Evolutionary conservation across 2,329 filamentous ascomycete genomes (phyloP).

Genomic region (Claviceps pazoutovae): DNA sequence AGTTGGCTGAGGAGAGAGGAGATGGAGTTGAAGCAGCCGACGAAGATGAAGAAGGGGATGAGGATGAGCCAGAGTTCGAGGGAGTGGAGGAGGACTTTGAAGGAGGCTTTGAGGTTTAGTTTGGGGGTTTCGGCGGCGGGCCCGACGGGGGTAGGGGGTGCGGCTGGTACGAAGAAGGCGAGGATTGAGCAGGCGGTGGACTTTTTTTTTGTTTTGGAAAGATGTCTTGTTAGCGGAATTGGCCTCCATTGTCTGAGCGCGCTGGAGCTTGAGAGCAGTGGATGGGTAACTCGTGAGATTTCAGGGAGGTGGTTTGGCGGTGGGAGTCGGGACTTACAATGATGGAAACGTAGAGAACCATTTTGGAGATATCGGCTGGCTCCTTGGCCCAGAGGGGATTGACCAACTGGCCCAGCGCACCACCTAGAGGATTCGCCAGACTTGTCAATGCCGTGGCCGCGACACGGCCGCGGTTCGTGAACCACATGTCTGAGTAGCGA

Average conservation of each 20-base stretch:
- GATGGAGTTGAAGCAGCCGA: constrained; percentile 86
- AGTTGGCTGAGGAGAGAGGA: constrained; percentile 86
- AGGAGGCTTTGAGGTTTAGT: constrained; percentile 34
- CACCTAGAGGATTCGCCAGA: constrained; percentile 80
- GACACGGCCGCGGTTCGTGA: constrained; percentile 69
- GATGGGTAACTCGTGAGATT: background rate
- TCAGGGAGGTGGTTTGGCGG: background rate
- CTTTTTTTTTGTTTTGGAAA: constrained; percentile 8
- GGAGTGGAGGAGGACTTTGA: constrained; percentile 38
- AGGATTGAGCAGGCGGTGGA: constrained; percentile 46
- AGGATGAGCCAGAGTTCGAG: constrained; percentile 69
- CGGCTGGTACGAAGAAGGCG: constrained; percentile 65
- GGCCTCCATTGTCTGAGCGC: background rate
- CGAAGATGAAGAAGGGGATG: constrained; percentile 69
- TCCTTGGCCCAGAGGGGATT: constrained; percentile 60
- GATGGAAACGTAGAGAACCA: constrained; percentile 74
- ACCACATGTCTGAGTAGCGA: constrained; percentile 89
- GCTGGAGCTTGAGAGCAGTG: background rate
- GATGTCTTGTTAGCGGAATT: background rate
- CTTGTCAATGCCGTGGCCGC: constrained; percentile 76
- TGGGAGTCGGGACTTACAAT: constrained; percentile 42
- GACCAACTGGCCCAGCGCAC: constrained; percentile 75
- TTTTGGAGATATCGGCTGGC: constrained; percentile 54
- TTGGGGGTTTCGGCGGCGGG: constrained; percentile 50
- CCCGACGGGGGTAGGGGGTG: constrained; percentile 64